Evolutionary conservation across 306 rosid genomes (phyloP).

Genomic region (Chamaecrista fasciculata): DNA sequence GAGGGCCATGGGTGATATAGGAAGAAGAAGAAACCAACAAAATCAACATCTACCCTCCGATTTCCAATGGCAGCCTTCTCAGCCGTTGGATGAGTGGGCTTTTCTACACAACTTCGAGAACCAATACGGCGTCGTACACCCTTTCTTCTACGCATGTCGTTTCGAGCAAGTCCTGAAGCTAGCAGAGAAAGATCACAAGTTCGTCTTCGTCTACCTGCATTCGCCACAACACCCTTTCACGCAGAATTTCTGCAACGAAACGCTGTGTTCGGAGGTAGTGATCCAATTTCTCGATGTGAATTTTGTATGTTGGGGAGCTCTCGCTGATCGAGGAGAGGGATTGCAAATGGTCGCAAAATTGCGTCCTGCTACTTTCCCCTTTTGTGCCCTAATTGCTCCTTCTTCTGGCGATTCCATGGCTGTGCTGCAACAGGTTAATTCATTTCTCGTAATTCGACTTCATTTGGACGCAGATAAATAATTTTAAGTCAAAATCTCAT

Average conservation of each 20-base stretch:
- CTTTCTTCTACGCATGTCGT: slow-evolving; percentile 64
- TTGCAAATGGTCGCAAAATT: slow-evolving; percentile 55
- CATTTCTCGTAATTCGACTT: too few species aligned
- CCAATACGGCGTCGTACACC: slow-evolving; percentile 59
- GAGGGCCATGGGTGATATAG: slow-evolving; percentile 52
- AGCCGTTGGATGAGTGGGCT: slow-evolving; percentile 38
- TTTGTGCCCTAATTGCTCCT: slow-evolving; percentile 66
- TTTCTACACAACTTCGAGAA: slow-evolving; percentile 54
- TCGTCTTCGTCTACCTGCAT: slow-evolving; percentile 77
- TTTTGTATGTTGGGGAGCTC: slow-evolving; percentile 73
- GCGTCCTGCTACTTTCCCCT: slow-evolving; percentile 59
- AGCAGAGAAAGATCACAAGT: slow-evolving; percentile 64
- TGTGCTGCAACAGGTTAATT: slow-evolving; percentile 74
- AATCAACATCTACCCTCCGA: slow-evolving; percentile 33
- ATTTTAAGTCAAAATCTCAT: too few species aligned
- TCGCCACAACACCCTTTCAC: slow-evolving; percentile 71
- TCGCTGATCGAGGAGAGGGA: slow-evolving; percentile 61
- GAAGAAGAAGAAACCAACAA: slow-evolving; percentile 47
- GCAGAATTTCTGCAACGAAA: slow-evolving; percentile 56
- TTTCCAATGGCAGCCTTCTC: slow-evolving; percentile 32
- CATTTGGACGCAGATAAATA: too few species aligned
- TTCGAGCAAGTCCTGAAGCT: slow-evolving; percentile 53
- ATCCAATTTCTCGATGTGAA: slow-evolving; percentile 76
- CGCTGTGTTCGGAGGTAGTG: slow-evolving; percentile 59
- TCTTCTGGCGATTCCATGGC: slow-evolving; percentile 48